Evolutionary conservation across 225 moss, liverwort and hornwort species (phyloP).

Genomic region (Physcomitrium patens): DNA sequence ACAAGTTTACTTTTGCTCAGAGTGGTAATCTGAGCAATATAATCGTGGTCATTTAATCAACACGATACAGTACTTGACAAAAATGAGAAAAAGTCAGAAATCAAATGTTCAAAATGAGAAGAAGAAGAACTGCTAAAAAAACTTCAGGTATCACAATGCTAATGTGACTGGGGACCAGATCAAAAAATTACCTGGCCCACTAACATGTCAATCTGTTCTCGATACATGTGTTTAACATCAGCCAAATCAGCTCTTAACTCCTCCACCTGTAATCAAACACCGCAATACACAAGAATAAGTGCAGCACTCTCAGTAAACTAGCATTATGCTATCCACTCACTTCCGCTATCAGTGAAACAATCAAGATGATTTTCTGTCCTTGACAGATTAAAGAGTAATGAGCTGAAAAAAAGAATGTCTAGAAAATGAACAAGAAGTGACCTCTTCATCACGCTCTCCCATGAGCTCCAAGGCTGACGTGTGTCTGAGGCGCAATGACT

Average conservation of each 20-base stretch:
- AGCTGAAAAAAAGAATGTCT: background rate
- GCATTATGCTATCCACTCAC: background rate
- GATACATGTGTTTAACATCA: conserved; percentile 98
- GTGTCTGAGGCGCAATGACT: conserved; percentile 88
- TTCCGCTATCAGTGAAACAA: conserved; percentile 9
- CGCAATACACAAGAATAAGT: conserved; percentile 8
- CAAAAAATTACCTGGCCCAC: conserved; percentile 81
- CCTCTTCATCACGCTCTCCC: conserved; percentile 99
- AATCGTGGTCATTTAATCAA: too few relatives aligned
- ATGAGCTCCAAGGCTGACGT: conserved; percentile 99
- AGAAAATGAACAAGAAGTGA: conserved; percentile 21
- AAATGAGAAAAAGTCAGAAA: background rate
- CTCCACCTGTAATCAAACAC: conserved; percentile 72
- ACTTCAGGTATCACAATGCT: background rate
- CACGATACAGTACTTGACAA: background rate
- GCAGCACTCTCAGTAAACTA: background rate
- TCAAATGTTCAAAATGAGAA: background rate
- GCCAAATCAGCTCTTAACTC: conserved; percentile 96
- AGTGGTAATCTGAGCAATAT: too few relatives aligned
- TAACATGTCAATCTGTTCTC: conserved; percentile 98
- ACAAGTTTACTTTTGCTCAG: conserved; percentile 18
- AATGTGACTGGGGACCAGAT: conserved; percentile 16
- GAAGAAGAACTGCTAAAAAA: background rate
- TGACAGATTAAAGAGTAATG: conserved; percentile 8
- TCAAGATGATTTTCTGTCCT: background rate